A percentile compares a stretch with the other conserved stretches of the same genome.
Evolutionary conservation across 805 yeast species (phyloP).

Genomic region (Wickerhamiella azymoides): DNA sequence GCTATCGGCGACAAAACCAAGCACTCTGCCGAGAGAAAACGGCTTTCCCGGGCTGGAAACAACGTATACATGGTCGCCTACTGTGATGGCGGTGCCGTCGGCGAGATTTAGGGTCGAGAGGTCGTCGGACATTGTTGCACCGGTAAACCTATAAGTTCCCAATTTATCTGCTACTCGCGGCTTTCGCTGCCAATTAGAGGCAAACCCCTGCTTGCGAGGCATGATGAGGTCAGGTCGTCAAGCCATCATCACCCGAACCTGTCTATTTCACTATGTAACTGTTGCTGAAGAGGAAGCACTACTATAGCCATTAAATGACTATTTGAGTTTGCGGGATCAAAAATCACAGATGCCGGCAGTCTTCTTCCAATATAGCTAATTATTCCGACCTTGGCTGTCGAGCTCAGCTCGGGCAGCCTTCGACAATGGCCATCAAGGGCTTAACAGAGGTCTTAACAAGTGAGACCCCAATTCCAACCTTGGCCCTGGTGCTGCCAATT

Average conservation of each 20-base stretch:
- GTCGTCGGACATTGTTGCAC: conserved; percentile 26
- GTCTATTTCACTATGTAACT: too few relatives aligned
- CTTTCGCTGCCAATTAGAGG: conserved; percentile 24
- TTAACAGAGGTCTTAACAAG: too few relatives aligned
- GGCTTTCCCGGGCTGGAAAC: conserved; percentile 91
- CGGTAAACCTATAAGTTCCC: conserved; percentile 26
- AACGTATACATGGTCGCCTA: conserved; percentile 58
- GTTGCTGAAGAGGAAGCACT: too few relatives aligned
- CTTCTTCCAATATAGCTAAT: too few relatives aligned
- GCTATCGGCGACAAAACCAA: conserved; percentile 42
- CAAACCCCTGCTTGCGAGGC: conserved; percentile 8
- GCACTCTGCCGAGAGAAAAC: conserved; percentile 70
- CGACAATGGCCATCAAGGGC: too few relatives aligned
- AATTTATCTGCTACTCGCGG: conserved; percentile 18
- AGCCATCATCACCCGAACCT: background rate
- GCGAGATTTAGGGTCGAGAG: conserved; percentile 20
- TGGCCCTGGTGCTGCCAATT: too few relatives aligned
- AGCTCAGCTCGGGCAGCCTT: too few relatives aligned
- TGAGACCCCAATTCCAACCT: too few relatives aligned
- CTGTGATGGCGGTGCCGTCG: conserved; percentile 19
- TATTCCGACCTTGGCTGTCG: too few relatives aligned
- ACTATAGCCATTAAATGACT: too few relatives aligned
- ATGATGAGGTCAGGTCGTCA: background rate
- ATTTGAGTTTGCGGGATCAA: too few relatives aligned
- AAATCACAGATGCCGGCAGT: too few relatives aligned